Percentiles rank a stretch among this genome's conserved stretches.
Evolutionary conservation across 2,329 filamentous ascomycete species (phyloP).

Genomic region (Macroventuria anomochaeta): DNA sequence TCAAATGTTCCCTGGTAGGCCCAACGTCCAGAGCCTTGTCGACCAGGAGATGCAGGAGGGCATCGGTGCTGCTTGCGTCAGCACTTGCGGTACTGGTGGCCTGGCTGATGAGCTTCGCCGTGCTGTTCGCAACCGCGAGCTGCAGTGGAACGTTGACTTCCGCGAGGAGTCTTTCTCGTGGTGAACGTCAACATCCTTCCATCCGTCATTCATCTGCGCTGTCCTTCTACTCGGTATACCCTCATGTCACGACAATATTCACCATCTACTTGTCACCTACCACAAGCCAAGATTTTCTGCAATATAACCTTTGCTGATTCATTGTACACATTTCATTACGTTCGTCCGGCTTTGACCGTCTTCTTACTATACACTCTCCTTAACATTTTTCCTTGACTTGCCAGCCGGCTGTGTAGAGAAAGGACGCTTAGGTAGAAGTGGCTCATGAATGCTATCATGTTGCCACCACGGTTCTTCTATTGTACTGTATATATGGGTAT

Average conservation of each 20-base stretch:
- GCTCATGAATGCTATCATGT: constrained; percentile 28
- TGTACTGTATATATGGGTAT: constrained; percentile 17
- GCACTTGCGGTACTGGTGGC: constrained; percentile 76
- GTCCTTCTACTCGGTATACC: constrained; percentile 21
- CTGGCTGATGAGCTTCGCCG: constrained; percentile 77
- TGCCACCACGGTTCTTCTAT: constrained; percentile 12
- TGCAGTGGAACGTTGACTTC: constrained; percentile 74
- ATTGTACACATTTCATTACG: constrained; percentile 39
- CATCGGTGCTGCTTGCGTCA: constrained; percentile 86
- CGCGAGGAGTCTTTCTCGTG: constrained; percentile 79
- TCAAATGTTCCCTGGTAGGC: constrained; percentile 89
- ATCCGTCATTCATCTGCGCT: constrained; percentile 14
- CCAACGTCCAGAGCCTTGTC: constrained; percentile 80
- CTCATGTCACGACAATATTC: constrained; percentile 17
- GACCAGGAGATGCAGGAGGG: constrained; percentile 81
- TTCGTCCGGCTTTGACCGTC: constrained; percentile 20
- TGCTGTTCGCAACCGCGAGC: constrained; percentile 69
- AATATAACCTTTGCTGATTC: constrained; percentile 23
- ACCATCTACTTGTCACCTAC: constrained; percentile 7
- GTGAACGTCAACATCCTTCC: constrained; percentile 45
- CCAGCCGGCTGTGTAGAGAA: constrained; percentile 21
- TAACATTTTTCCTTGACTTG: constrained; percentile 26
- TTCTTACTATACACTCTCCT: constrained; percentile 23
- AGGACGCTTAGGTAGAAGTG: constrained; percentile 21
- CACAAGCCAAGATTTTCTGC: constrained; percentile 12